A percentile compares a stretch with the other conserved stretches of the same genome.
Conservation (phyloP, 768 basidiomycete genomes). For the Calocybe gangraenosa region DNA sequence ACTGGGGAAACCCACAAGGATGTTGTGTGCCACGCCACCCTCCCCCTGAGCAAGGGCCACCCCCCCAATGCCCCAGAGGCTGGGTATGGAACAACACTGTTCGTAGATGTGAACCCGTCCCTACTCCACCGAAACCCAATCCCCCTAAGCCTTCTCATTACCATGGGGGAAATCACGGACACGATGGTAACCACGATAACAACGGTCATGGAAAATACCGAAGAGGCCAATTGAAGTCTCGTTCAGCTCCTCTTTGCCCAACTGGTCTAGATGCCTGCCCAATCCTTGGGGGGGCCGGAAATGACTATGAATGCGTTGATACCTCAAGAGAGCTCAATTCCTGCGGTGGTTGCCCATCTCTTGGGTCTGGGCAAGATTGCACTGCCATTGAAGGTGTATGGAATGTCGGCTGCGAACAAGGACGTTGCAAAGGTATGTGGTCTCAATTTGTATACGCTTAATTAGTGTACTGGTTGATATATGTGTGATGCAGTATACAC, state of each 20-base stretch:
- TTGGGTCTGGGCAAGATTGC: conserved; percentile 69
- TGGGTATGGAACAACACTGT: conserved; percentile 42
- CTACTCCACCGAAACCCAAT: conserved; percentile 27
- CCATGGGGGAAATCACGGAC: too few species aligned
- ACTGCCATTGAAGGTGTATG: conserved; percentile 59
- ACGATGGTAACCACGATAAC: conserved; percentile 1
- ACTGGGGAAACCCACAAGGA: conserved; percentile 41
- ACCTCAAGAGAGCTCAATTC: too few species aligned
- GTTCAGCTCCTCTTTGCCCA: conserved; percentile 45
- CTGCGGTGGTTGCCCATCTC: conserved; percentile 71
- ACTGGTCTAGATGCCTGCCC: conserved; percentile 53
- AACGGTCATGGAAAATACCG: conserved; percentile 21
- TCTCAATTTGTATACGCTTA: too few species aligned
- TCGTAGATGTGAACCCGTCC: conserved; percentile 36
- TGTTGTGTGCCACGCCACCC: conserved; percentile 53
- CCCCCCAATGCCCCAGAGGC: conserved; percentile 45
- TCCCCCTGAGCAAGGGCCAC: conserved; percentile 31
- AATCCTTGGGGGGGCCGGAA: conserved; percentile 33
- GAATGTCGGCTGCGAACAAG: conserved; percentile 66
- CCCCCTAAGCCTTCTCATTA: conserved; percentile 34
- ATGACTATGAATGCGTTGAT: conserved; percentile 64
- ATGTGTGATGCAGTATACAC: conserved; percentile 49
- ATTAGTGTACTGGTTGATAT: too few species aligned
- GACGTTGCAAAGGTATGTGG: conserved; percentile 48
- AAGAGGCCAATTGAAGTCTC: conserved; percentile 26